Evolutionary conservation across 1,139 yeast species (phyloP).

Genomic region (Yamadazyma diospyri): DNA sequence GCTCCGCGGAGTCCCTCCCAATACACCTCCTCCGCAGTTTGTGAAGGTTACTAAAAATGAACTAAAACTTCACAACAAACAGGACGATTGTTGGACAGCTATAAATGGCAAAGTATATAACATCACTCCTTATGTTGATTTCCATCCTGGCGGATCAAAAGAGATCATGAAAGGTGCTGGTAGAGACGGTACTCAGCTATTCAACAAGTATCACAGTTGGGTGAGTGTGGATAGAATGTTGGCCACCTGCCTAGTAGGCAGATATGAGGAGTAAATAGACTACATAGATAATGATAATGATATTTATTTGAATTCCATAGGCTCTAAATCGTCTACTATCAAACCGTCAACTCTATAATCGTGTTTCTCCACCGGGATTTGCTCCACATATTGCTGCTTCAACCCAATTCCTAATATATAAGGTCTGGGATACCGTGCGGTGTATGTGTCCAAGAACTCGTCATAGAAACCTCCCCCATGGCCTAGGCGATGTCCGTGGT

Average conservation of each 20-base stretch:
- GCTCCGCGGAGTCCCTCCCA: constrained; percentile 38
- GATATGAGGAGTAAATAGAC: constrained; percentile 18
- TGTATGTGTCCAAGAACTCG: constrained; percentile 59
- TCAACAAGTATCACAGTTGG: constrained; percentile 85
- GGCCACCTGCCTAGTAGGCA: constrained; percentile 74
- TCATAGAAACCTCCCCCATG: constrained; percentile 96
- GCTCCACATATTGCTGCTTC: constrained; percentile 57
- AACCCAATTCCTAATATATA: constrained; percentile 67
- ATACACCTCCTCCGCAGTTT: constrained; percentile 41
- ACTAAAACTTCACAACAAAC: constrained; percentile 53
- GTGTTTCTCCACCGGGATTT: constrained; percentile 65
- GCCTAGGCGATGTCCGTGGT: constrained; percentile 60
- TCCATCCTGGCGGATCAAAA: constrained; percentile 90
- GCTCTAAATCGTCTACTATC: constrained; percentile 26
- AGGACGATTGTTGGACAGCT: constrained; percentile 81
- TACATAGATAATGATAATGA: background rate
- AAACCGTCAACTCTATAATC: constrained; percentile 66
- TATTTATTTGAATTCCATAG: background rate
- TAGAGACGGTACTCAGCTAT: constrained; percentile 74
- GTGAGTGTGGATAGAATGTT: constrained; percentile 81
- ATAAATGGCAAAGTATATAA: constrained; percentile 81
- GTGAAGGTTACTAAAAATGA: constrained; percentile 58
- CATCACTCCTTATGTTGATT: constrained; percentile 73
- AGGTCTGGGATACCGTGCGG: constrained; percentile 34
- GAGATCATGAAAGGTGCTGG: constrained; percentile 83